Conservation (phyloP, 2,329 filamentous ascomycete species). For the Epichloe elymi region DNA sequence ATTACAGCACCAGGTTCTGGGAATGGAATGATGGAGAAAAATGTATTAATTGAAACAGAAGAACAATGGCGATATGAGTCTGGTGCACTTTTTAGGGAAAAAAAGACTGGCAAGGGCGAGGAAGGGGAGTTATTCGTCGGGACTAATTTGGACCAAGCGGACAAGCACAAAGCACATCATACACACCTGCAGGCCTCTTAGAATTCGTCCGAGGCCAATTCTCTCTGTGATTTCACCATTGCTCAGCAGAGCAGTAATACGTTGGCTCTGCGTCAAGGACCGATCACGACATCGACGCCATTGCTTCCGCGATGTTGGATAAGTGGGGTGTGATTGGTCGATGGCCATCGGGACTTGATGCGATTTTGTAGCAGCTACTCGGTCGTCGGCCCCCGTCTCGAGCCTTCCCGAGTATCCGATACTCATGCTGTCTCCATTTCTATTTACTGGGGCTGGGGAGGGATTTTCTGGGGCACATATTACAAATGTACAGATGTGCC, state of each 20-base stretch:
- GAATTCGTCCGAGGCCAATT: background rate
- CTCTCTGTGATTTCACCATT: background rate
- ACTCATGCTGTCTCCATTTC: background rate
- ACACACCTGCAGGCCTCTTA: background rate
- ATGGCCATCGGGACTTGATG: constrained; percentile 10
- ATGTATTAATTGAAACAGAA: background rate
- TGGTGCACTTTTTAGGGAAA: background rate
- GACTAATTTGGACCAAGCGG: background rate
- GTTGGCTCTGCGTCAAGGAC: constrained; percentile 21
- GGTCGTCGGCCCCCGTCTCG: too few species aligned
- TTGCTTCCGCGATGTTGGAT: constrained; percentile 30
- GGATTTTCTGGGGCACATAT: constrained; percentile 1
- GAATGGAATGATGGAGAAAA: background rate
- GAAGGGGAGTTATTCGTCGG: background rate
- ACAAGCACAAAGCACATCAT: constrained; percentile 3
- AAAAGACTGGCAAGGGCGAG: background rate
- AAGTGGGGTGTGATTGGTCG: constrained; percentile 22
- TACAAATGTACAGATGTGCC: background rate
- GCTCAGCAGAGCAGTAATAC: background rate
- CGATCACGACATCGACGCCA: constrained; percentile 42
- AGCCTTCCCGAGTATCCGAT: background rate
- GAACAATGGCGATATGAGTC: background rate
- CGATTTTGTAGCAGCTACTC: constrained; percentile 5
- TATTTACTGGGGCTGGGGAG: constrained; percentile 4
- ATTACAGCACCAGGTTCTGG: background rate